Evolutionary conservation across 345 rosid genomes (phyloP).

Genomic region (Trapa incisa): DNA sequence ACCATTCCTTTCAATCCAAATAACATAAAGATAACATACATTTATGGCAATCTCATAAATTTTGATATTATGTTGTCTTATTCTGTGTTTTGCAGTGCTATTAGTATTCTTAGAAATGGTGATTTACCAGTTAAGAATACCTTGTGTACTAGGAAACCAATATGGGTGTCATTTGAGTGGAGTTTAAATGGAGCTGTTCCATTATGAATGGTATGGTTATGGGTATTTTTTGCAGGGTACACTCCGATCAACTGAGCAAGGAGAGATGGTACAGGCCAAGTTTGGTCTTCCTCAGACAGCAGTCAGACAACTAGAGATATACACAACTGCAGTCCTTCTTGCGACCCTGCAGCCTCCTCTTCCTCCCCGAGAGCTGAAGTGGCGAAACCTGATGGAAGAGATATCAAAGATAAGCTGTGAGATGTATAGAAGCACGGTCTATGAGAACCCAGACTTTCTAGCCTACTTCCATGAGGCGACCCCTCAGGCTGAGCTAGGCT

Average conservation of each 20-base stretch:
- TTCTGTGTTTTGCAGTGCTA: too few species aligned
- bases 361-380: constrained; percentile 84
- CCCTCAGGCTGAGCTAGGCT: constrained; percentile 94
- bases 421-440: constrained; percentile 61
- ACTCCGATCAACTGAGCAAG: constrained; percentile 93
- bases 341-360: constrained; percentile 78
- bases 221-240: constrained; percentile 46
- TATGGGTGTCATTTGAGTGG: too few species aligned
- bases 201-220: too few species aligned
- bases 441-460: constrained; percentile 87
- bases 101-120: too few species aligned
- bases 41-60: too few species aligned
- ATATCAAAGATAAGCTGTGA: constrained; percentile 74
- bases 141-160: too few species aligned
- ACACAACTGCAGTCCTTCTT: constrained; percentile 90
- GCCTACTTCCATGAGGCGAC: constrained; percentile 92
- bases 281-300: constrained; percentile 91
- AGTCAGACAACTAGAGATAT: constrained; percentile 84
- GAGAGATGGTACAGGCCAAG: constrained; percentile 99
- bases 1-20: too few species aligned
- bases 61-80: background rate
- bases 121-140: too few species aligned
- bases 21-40: too few species aligned
- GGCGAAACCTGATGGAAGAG: constrained; percentile 93
- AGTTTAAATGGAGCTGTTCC: too few species aligned